Base-by-base conservation (phyloP, 768 basidiomycete species). In the Xerocomus brunneocitrinus region DNA sequence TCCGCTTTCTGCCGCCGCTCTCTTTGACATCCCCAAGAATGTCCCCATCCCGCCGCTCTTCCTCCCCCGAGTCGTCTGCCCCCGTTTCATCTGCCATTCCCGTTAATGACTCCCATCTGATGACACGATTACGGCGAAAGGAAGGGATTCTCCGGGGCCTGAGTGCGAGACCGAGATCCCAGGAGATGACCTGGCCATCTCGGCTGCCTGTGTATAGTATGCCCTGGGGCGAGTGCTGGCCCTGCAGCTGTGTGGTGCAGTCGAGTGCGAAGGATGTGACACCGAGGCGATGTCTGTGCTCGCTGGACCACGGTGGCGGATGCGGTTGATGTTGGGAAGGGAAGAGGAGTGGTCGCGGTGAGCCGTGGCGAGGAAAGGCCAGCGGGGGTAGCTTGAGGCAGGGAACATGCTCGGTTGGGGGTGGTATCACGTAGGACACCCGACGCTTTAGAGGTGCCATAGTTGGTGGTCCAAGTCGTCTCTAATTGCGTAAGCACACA, bases 161-260 rank as follows among this genome's bases (percentile, higher is more conserved):
- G 78, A 85, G 83, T 8, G 80, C 73, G 9, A 92, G 73, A 4
- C 78, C 81, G 25, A 95, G 76, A 64, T 97, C 94, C 90, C 92
- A 95, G 8, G 87, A 82, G 36, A 94, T 84, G 43, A 95, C 76
- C 40, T 92, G 75, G 0, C 94, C 94, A 72, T 97, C 94, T 53
- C 94, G 76, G 24, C 91, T 93, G 27, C 87, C 93, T 3, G 91
- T 84, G 66, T 97, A 97, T 3, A 97, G 71, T 39, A 97, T 94
- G 5, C 94, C 94, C 58, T 90, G 84, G 0, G 94, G 93, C 4
- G 77, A 63, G 5, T 68, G 54, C n/a, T 74, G 75, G 5, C 86
- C 86, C n/a, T 78, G 65, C 7, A 97, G 77, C 44, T 80, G 79
- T 3, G 94, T 95, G 0, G 90, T 85, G 0, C 81, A 78, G 69